A percentile compares a stretch with the other conserved stretches of the same genome.
Evolutionary conservation across 148 eudicot species (phyloP).

Genomic region (Vaccinium darrowii): DNA sequence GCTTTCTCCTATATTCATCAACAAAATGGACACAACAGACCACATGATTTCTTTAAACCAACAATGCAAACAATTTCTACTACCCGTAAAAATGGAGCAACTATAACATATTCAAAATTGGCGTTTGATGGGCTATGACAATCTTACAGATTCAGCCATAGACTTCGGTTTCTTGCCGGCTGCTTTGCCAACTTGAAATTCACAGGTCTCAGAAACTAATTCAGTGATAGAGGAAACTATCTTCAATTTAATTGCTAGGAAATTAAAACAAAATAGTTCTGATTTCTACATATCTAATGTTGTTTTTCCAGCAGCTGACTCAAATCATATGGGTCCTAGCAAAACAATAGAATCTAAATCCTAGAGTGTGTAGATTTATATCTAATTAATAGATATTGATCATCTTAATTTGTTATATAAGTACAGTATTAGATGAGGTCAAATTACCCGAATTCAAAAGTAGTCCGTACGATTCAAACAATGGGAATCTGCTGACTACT

Average conservation of each 20-base stretch:
- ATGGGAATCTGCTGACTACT: too few species aligned
- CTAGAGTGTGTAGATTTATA: too few species aligned
- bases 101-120: neutral
- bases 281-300: neutral
- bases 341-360: neutral
- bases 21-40: too few species aligned
- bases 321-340: neutral
- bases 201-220: slow-evolving; percentile 9
- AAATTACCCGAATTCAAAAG: too few species aligned
- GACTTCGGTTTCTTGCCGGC: slow-evolving; percentile 23
- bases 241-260: neutral
- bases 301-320: neutral
- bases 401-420: too few species aligned
- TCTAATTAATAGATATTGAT: too few species aligned
- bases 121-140: neutral
- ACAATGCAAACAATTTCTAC: too few species aligned
- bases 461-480: too few species aligned
- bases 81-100: neutral
- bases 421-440: too few species aligned
- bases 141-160: slow-evolving; percentile 25
- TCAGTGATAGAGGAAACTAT: neutral
- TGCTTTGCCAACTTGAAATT: slow-evolving; percentile 20
- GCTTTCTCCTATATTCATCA: too few species aligned
- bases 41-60: too few species aligned
- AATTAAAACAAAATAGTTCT: too few species aligned